Conservation (phyloP, 2,329 filamentous ascomycete genomes). For the Chalaropsis thielavioides region DNA sequence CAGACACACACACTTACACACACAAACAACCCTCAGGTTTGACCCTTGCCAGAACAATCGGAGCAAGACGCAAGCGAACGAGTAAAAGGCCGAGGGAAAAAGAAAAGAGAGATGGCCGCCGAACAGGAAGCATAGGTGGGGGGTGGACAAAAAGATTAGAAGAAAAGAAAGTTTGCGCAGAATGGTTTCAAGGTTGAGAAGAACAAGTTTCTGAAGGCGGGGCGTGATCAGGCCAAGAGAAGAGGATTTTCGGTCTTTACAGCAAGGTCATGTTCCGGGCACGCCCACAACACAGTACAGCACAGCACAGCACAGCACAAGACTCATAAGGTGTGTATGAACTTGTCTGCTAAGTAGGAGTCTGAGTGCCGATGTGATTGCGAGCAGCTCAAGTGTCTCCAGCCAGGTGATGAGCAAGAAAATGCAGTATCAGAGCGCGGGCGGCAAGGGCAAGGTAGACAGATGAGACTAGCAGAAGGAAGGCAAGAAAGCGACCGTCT, state of each 20-base stretch:
- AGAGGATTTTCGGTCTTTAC: neutral
- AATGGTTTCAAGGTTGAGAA: neutral
- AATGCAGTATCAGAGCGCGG: neutral
- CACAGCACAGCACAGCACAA: neutral
- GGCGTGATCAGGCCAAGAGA: slow-evolving; percentile 7
- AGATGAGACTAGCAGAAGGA: neutral
- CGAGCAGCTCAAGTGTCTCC: neutral
- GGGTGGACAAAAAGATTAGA: neutral
- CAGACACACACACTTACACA: neutral
- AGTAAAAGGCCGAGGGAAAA: slow-evolving; percentile 2
- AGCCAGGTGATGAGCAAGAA: neutral
- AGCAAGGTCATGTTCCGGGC: slow-evolving; percentile 1
- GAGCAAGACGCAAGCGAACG: neutral
- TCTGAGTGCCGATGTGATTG: neutral
- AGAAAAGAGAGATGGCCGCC: neutral
- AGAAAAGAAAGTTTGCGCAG: neutral
- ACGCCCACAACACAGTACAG: neutral
- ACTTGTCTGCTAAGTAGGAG: neutral
- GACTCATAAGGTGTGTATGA: neutral
- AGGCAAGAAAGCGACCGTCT: neutral
- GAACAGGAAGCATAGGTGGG: neutral
- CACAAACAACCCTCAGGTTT: neutral
- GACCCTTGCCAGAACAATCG: slow-evolving; percentile 5
- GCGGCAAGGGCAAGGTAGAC: neutral
- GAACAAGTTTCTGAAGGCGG: slow-evolving; percentile 6